phyloP scores from a whole-genome alignment of 805 yeast genomes.

The Barnettozyma californica region DNA sequence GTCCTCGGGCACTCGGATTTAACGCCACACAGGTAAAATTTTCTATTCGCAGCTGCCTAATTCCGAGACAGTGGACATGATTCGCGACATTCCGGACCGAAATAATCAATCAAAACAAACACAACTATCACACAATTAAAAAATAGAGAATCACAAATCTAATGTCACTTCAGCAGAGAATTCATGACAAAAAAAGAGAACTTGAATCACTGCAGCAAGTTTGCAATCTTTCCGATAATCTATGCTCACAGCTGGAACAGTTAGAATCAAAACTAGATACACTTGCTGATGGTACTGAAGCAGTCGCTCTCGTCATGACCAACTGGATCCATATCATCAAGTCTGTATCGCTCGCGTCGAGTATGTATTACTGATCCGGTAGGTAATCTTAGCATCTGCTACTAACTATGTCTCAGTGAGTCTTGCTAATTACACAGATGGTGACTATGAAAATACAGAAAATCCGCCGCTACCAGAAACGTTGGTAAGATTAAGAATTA shows the following conservation, averaged over 20 bases:
- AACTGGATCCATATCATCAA: constrained; percentile 63
- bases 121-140: not conserved
- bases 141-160: not conserved
- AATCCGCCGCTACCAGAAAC: constrained; percentile 58
- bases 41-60: too few relatives aligned
- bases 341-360: constrained; percentile 54
- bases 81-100: too few relatives aligned
- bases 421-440: constrained; percentile 36
- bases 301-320: constrained; percentile 51
- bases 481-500: constrained; percentile 51
- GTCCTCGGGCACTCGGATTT: too few relatives aligned
- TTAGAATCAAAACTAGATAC: constrained; percentile 44
- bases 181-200: constrained; percentile 44
- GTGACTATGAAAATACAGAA: constrained; percentile 27
- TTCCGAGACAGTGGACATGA: too few relatives aligned
- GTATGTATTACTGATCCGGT: constrained; percentile 14
- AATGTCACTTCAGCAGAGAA: constrained; percentile 28
- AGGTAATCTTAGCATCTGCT: not conserved
- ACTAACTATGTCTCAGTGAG: constrained; percentile 15
- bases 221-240: constrained; percentile 37
- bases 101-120: not conserved
- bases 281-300: constrained; percentile 49
- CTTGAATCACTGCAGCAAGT: constrained; percentile 45
- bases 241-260: constrained; percentile 43
- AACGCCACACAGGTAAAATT: too few relatives aligned